Percentiles rank a stretch among this genome's conserved stretches.
These are phyloP conservation scores for Diutina pseudorugosa DNA, from an alignment of 1,139 yeast genomes.

Conservation along the genomic window DNA sequence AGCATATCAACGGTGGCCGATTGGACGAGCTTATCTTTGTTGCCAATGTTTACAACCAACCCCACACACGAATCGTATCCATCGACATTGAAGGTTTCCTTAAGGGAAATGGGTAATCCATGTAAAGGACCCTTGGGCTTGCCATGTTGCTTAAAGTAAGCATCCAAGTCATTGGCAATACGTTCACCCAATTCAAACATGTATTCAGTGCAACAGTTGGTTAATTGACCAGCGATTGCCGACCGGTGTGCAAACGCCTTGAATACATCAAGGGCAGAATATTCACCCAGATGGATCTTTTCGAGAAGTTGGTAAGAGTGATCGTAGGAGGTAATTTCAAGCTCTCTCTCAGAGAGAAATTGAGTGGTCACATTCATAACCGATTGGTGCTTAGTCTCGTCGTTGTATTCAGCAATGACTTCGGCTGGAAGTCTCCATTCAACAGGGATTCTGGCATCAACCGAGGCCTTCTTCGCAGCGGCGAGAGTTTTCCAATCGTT, in stretches of 20 bases:
- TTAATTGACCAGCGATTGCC: constrained; percentile 30
- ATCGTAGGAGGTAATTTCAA: not conserved
- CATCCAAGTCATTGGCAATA: constrained; percentile 28
- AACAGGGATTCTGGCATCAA: not conserved
- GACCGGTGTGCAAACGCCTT: not conserved
- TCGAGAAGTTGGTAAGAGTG: not conserved
- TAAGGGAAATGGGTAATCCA: constrained; percentile 54
- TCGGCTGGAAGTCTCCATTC: not conserved
- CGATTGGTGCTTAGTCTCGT: not conserved
- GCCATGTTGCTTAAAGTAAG: constrained; percentile 18
- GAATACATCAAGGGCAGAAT: not conserved
- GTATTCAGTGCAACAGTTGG: constrained; percentile 24
- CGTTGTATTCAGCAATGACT: not conserved
- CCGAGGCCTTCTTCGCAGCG: not conserved
- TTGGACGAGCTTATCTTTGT: not conserved
- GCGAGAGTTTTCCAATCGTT: not conserved
- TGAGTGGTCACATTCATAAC: not conserved
- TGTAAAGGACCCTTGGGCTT: constrained; percentile 28
- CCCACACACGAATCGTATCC: not conserved
- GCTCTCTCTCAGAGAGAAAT: not conserved
- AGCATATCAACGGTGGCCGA: constrained; percentile 6
- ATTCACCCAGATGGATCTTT: not conserved
- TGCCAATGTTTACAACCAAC: not conserved
- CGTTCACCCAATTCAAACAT: constrained; percentile 22
- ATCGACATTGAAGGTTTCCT: not conserved